Conservation (phyloP, 2,329 filamentous ascomycete species). For the Stagonosporopsis vannaccii region DNA sequence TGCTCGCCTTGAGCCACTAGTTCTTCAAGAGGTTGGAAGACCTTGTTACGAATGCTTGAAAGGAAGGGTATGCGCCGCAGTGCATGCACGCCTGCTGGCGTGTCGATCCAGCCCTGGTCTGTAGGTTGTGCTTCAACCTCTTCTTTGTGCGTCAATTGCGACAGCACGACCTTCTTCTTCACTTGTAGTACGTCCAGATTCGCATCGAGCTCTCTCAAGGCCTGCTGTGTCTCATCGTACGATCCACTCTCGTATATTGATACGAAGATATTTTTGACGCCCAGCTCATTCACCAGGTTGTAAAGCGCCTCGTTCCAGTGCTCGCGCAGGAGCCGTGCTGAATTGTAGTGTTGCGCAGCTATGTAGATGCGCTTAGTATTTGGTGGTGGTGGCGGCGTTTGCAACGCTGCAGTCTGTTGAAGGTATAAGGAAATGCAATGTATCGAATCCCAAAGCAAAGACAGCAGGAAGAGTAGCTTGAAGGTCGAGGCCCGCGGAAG, state of each 20-base stretch:
- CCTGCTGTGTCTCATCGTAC: conserved; percentile 71
- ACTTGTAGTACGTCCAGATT: conserved; percentile 63
- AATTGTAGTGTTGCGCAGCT: conserved; percentile 73
- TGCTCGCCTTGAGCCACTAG: conserved; percentile 56
- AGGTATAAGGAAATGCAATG: conserved; percentile 29
- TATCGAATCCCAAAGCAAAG: conserved; percentile 31
- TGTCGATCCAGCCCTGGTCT: conserved; percentile 67
- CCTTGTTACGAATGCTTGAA: conserved; percentile 68
- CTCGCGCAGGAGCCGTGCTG: conserved; percentile 64
- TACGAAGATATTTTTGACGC: conserved; percentile 71
- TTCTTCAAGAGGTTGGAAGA: conserved; percentile 65
- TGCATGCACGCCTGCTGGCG: conserved; percentile 57
- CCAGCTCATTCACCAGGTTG: conserved; percentile 63
- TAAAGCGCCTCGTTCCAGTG: conserved; percentile 70
- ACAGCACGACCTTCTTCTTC: conserved; percentile 62
- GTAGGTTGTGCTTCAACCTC: conserved; percentile 43
- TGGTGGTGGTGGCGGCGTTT: conserved; percentile 20
- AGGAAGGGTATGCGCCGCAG: conserved; percentile 75
- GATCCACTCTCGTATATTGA: conserved; percentile 74
- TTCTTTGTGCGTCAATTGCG: conserved; percentile 58
- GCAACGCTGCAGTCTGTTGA: conserved; percentile 23
- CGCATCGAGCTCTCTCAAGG: conserved; percentile 63
- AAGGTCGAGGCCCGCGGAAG: conserved; percentile 27
- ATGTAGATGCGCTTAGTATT: conserved; percentile 64
- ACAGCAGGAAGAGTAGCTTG: conserved; percentile 28